Evolutionary conservation across 2,329 filamentous ascomycete genomes (phyloP).

Genomic region (Penicillium sp.): DNA sequence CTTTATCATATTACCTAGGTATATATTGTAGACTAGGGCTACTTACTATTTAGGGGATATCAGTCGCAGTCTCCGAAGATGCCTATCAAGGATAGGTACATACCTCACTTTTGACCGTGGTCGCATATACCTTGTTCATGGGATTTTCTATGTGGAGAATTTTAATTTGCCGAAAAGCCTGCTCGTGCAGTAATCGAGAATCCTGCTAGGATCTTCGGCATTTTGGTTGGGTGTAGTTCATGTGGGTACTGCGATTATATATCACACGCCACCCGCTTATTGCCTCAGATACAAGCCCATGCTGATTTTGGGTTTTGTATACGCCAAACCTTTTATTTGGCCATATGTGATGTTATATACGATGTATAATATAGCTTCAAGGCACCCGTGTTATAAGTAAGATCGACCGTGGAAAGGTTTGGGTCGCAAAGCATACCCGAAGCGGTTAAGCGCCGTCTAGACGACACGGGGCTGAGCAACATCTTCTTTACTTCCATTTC

Average conservation of each 20-base stretch:
- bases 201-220: background rate
- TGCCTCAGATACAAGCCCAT: background rate
- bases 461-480: background rate
- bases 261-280: background rate
- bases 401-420: conserved; percentile 1
- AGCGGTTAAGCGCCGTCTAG: conserved; percentile 4
- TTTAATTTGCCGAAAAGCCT: background rate
- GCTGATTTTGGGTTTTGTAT: background rate
- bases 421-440: conserved; percentile 12
- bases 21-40: background rate
- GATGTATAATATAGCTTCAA: no score
- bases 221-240: background rate
- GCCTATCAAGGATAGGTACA: background rate
- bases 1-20: background rate
- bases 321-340: no score
- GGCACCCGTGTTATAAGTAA: background rate
- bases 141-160: background rate
- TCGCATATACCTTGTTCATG: background rate
- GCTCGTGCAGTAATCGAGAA: background rate
- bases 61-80: background rate
- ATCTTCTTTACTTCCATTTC: background rate
- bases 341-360: background rate
- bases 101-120: background rate
- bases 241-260: background rate
- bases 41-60: no score